Evolutionary conservation across 23 red algal species (phyloP).

Genomic region (Gracilaria caudata): DNA sequence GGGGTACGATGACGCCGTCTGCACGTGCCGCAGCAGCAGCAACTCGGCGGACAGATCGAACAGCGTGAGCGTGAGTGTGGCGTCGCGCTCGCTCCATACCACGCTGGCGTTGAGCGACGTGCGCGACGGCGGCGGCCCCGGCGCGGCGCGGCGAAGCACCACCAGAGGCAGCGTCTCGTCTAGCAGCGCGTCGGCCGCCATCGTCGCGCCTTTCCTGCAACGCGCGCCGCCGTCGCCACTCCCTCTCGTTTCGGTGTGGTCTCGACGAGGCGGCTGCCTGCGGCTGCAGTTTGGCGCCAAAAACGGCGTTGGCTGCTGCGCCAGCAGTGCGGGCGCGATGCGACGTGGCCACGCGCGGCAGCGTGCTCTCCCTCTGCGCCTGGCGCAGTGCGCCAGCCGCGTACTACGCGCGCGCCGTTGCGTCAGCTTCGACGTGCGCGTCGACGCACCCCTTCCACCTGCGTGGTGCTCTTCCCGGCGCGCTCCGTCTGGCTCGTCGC

Average conservation of each 20-base stretch:
- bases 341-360: constrained; percentile 14
- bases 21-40: constrained; percentile 49
- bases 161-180: constrained; percentile 11
- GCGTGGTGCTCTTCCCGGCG: too few species aligned
- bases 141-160: not conserved
- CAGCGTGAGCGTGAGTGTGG: constrained; percentile 50
- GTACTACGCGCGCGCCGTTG: too few species aligned
- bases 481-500: too few species aligned
- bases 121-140: constrained; percentile 5
- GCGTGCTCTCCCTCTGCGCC: not conserved
- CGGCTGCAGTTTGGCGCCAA: too few species aligned
- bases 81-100: constrained; percentile 7
- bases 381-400: too few species aligned
- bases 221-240: too few species aligned
- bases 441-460: too few species aligned
- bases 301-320: not conserved
- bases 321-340: not conserved
- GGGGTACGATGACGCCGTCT: constrained; percentile 48
- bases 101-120: constrained; percentile 24
- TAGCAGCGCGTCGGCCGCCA: constrained; percentile 19
- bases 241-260: too few species aligned
- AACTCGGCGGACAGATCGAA: constrained; percentile 54
- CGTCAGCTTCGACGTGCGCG: too few species aligned
- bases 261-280: too few species aligned
- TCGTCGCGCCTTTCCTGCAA: not conserved